Evolutionary conservation across 345 rosid genomes (phyloP).

Genomic region (Hibiscus tridactylites): DNA sequence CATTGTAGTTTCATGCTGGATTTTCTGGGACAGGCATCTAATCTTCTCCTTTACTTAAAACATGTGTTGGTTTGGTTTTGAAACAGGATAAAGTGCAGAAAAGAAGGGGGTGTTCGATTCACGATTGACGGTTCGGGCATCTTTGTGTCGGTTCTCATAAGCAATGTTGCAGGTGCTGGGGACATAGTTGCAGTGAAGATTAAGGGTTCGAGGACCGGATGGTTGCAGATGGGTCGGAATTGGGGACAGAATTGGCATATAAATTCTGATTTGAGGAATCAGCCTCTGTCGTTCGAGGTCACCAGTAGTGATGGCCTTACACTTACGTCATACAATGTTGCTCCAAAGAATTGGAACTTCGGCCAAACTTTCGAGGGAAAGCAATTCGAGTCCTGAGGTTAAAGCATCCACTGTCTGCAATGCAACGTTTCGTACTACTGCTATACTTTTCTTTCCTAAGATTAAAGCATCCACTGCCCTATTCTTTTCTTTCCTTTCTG

Average conservation of each 20-base stretch:
- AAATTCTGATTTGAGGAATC: conserved; percentile 73
- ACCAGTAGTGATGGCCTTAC: conserved; percentile 57
- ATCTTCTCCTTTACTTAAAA: neutral
- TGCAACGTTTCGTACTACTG: neutral
- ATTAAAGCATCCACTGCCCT: too few species aligned
- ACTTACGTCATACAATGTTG: conserved; percentile 71
- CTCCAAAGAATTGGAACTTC: conserved; percentile 75
- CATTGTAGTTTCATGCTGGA: neutral
- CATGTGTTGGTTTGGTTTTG: neutral
- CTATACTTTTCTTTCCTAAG: too few species aligned
- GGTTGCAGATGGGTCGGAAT: conserved; percentile 97
- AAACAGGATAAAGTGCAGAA: conserved; percentile 1
- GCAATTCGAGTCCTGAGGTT: conserved; percentile 54
- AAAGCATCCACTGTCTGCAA: neutral
- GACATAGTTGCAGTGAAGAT: conserved; percentile 73
- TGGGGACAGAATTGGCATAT: conserved; percentile 99
- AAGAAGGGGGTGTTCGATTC: conserved; percentile 84
- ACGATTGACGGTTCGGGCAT: conserved; percentile 58
- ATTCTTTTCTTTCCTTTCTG: neutral
- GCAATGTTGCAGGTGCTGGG: conserved; percentile 88
- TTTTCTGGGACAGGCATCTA: neutral
- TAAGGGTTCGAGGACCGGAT: conserved; percentile 88
- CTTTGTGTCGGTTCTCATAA: conserved; percentile 79
- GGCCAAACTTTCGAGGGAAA: conserved; percentile 95
- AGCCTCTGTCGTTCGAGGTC: conserved; percentile 88